Evolutionary conservation across 805 yeast genomes (phyloP), one percentile per base, ranked within the genome.

Genomic region (Ogataea methanolica): DNA sequence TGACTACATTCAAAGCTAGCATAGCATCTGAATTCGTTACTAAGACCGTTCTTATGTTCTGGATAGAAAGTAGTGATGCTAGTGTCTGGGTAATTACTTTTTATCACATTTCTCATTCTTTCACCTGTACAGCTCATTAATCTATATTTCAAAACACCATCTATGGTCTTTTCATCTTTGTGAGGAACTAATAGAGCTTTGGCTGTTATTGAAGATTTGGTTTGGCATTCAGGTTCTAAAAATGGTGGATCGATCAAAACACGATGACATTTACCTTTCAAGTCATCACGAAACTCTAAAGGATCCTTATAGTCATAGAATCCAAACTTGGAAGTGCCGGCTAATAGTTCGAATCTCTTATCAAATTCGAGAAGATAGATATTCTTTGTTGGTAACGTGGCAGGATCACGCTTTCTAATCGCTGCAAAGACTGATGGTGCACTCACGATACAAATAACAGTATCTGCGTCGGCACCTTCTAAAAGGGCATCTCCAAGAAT

Each of bases 381-480:
- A 43, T 85, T 77, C 45, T 80, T 58, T 0, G 89, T 87, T 36
- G 91, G 91, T 35, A 85, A 54, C 4, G 72, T 69, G 6, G 64
- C 65, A 8, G 65, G 63, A 4, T 80, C 78, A 44, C 78, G 72
- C 48, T 78, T 76, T 52, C 74, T 75, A 39, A 89, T 78, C 0
- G 92, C 94, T 1, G 96, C 95, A 67, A 84, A 90, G 3, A 88
- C 96, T 0, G 96, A 86, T 17, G 97, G 97, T 1, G 97, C 96
- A 68, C 91, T 82, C 1, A 86, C 88, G 45, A 90, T 76, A 43
- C 85, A 87, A 39, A 90, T 75, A 1, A 80, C 82, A 0, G 95
- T 86, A 36, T 77, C 73, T 45, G 75, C 75, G 54, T 83, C 85
- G 1, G 95, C 94, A 7, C 88, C 94, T 34, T 83, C 87, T 14